Percentiles rank a stretch among this genome's conserved stretches.
Conservation (phyloP, 225 moss, liverwort and hornwort genomes). For the Sphagnum tenellum region DNA sequence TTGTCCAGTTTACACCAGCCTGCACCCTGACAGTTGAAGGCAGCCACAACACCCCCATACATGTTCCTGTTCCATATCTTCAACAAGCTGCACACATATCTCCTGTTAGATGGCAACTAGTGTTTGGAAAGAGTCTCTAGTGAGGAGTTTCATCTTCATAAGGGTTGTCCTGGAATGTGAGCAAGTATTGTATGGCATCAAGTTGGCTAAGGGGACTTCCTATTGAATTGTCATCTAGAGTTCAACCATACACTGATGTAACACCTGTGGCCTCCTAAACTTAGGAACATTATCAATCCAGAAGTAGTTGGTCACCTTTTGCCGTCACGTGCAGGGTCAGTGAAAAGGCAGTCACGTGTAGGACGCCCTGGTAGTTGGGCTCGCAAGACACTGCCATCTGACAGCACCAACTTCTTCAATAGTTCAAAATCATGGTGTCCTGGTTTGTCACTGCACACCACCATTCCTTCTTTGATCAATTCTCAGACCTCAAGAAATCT, state of each 20-base stretch:
- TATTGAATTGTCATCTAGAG: too few species aligned
- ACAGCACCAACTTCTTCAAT: conserved; percentile 74
- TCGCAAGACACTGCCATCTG: conserved; percentile 79
- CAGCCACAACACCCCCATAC: conserved; percentile 76
- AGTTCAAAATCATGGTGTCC: conserved; percentile 81
- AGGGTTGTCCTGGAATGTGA: too few species aligned
- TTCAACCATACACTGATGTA: too few species aligned
- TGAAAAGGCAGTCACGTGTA: conserved; percentile 83
- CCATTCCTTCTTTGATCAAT: conserved; percentile 5
- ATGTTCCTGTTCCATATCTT: conserved; percentile 99
- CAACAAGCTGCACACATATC: conserved; percentile 36
- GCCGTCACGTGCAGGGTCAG: conserved; percentile 83
- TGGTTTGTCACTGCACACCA: conserved; percentile 76
- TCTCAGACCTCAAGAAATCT: too few species aligned
- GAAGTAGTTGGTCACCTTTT: conserved; percentile 34
- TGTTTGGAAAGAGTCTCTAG: too few species aligned
- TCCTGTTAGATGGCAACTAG: too few species aligned
- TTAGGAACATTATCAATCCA: too few species aligned
- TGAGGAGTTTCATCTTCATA: too few species aligned
- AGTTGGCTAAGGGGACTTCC: too few species aligned
- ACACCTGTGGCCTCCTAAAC: too few species aligned
- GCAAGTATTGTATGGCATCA: too few species aligned
- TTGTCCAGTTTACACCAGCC: conserved; percentile 91
- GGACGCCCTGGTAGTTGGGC: conserved; percentile 90
- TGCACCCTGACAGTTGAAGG: conserved; percentile 98